phyloP scores from a whole-genome alignment of 148 eudicot species.

The Cornus kousa region DNA sequence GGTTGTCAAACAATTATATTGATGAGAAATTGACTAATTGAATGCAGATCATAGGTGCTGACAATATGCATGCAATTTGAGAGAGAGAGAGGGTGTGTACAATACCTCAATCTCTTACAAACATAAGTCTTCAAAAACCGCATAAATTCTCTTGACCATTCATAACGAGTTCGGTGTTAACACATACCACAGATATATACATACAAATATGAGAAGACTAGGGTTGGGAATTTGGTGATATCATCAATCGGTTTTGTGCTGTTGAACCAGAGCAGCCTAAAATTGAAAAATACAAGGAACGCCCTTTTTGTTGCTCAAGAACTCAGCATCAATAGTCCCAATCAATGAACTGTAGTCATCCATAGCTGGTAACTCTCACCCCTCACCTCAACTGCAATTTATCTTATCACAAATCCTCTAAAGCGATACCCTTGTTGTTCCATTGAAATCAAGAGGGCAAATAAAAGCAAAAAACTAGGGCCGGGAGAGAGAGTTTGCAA shows the following conservation, averaged over 20 bases:
- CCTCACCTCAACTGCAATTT: slow-evolving; percentile 36
- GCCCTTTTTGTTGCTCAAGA: slow-evolving; percentile 79
- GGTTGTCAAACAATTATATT: no score
- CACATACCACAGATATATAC: no score
- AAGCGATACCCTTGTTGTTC: neutral
- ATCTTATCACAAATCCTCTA: slow-evolving; percentile 10
- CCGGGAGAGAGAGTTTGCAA: neutral
- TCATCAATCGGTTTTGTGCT: slow-evolving; percentile 79
- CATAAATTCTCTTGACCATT: neutral
- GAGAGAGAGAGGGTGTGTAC: no score
- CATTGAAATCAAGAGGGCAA: neutral
- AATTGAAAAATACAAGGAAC: slow-evolving; percentile 74
- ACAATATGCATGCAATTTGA: neutral
- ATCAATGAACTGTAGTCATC: slow-evolving; percentile 71
- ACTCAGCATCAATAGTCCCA: slow-evolving; percentile 75
- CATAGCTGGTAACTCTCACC: slow-evolving; percentile 19
- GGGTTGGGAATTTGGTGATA: slow-evolving; percentile 19
- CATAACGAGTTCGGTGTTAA: no score
- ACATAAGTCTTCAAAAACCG: neutral
- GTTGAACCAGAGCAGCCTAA: slow-evolving; percentile 50
- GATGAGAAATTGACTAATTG: no score
- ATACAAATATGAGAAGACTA: neutral
- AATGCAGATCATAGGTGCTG: no score
- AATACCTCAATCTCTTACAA: neutral
- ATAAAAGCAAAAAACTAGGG: neutral